Base-by-base conservation (phyloP, 106 monocot species). In the Platanthera zijinensis region DNA sequence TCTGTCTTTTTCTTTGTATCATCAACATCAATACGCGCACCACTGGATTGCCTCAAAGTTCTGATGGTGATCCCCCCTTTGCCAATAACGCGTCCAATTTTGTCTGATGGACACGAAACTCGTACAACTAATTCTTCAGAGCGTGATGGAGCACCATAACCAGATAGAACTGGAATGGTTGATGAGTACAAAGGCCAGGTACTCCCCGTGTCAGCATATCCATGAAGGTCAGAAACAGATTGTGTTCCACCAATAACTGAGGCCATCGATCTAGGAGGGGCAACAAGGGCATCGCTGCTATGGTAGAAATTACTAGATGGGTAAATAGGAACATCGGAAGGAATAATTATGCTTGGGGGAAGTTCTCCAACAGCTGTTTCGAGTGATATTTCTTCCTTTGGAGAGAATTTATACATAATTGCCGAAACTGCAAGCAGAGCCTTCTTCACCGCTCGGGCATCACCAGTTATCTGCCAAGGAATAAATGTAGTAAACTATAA, bases 21-120 rank as follows among this genome's bases (percentile, higher is more conserved):
- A 86, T 97, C 96, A 73, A 97, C 90, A 82, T 93, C 93, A 77
- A 97, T 70, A 51, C 83, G 78, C 45, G 96, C 89, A 80, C 93
- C 93, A 82, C 85, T 97, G 19, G 82, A 52, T 74, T 93, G 87
- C 74, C 96, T 85, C 76, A 97, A 74, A 82, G 46, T 84, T 83
- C 88, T 97, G 13, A 97, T 89, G 12, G 89, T 83, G 52, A 83
- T 87, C 30, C 96, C 96, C 45, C 89, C 93, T 74, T 91, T 97
- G 22, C 96, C 96, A 80, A 97, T 97, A 71, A 97, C 96, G 71
- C 93, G 89, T 30, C 96, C 96, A 68, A 97, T 94, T 78, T 87
- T 89, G 71, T 87, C 87, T 67, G 86, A 83, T 59, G 96, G 93
- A 49, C 96, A 97, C 74, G 94, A 78, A 8, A 97, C 86, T n/a